Conservation (phyloP, 208 protist species). For the Balamuthia mandrillaris region DNA sequence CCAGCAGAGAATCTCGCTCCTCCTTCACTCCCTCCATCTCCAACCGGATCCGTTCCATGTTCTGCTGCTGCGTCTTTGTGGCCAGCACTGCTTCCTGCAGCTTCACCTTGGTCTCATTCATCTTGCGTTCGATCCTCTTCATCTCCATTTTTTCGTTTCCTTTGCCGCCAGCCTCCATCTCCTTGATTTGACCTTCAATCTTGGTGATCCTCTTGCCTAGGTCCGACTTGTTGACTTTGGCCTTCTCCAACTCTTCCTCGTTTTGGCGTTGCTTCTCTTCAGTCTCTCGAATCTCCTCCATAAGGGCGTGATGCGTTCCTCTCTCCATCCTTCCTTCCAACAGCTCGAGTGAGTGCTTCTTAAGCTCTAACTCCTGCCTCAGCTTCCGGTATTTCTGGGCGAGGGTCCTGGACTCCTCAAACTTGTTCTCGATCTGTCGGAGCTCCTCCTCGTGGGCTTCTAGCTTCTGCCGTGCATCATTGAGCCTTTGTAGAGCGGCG, state of each 20-base stretch:
- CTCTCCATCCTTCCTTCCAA: neutral
- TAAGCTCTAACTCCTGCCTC: neutral
- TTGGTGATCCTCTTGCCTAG: neutral
- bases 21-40: constrained; percentile 46
- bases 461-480: constrained; percentile 53
- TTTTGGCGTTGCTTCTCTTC: neutral
- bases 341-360: constrained; percentile 6
- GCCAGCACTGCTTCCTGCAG: constrained; percentile 32
- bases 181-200: neutral
- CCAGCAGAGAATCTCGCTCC: constrained; percentile 14
- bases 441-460: constrained; percentile 50
- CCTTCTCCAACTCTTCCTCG: neutral
- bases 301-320: neutral
- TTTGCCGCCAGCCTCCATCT: neutral
- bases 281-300: neutral
- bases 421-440: constrained; percentile 68
- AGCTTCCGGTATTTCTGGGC: constrained; percentile 11
- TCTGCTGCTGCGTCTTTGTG: constrained; percentile 41
- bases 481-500: constrained; percentile 51
- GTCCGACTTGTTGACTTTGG: too few species aligned
- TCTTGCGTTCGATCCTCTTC: constrained; percentile 35
- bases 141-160: neutral
- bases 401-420: constrained; percentile 1
- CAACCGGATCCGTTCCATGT: constrained; percentile 40
- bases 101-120: neutral